phyloP scores from a whole-genome alignment of 305 asterid genomes.

The Fraxinus baroniana region DNA sequence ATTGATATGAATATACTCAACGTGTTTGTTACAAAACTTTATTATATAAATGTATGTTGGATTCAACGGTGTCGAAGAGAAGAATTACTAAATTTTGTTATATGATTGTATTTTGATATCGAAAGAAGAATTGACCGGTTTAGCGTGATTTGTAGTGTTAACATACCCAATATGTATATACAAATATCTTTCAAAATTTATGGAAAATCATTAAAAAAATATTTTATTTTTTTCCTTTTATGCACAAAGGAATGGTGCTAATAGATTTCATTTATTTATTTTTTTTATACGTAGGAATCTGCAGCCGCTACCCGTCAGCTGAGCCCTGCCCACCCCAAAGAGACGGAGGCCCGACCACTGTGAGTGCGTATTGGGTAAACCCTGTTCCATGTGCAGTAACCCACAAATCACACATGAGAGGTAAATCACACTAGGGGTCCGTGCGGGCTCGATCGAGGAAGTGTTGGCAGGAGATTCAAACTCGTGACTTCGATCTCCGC shows the following conservation, averaged over 20 bases:
- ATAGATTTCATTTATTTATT: not conserved
- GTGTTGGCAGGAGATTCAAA: no score
- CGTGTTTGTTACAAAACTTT: not conserved
- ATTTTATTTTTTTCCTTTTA: not conserved
- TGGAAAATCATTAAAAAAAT: no score
- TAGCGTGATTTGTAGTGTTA: not conserved
- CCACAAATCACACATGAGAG: no score
- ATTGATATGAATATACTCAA: not conserved
- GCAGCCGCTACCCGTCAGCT: no score
- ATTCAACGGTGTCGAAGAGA: not conserved
- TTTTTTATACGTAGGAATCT: no score
- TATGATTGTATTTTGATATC: not conserved
- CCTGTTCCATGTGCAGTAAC: no score
- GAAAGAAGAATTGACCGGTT: not conserved
- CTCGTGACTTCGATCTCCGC: no score
- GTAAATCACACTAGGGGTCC: no score
- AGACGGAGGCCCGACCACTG: no score
- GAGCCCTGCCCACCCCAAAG: no score
- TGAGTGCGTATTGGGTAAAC: no score
- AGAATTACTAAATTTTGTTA: not conserved
- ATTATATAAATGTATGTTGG: not conserved
- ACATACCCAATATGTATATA: not conserved
- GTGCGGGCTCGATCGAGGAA: no score
- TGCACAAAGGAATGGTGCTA: not conserved
- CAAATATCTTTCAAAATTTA: not conserved